Conservation (phyloP, 306 rosid genomes). For the Delonix regia region DNA sequence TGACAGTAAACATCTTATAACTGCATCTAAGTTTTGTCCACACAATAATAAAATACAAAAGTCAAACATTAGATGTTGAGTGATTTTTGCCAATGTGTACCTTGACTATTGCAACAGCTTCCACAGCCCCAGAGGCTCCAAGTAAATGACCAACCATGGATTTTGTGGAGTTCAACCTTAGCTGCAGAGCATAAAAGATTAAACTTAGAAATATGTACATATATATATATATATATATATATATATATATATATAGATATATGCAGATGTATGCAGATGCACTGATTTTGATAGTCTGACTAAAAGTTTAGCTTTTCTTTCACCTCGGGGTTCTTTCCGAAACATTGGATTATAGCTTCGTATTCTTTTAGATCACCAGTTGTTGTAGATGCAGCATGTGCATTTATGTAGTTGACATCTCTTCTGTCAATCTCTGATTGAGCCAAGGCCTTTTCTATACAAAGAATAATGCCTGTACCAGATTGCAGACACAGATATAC, state of each 20-base stretch:
- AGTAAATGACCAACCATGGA: constrained; percentile 5
- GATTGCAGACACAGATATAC: background rate
- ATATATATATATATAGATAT: no score
- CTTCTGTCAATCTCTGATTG: constrained; percentile 61
- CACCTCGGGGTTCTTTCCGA: constrained; percentile 70
- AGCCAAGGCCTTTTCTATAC: constrained; percentile 73
- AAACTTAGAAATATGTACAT: background rate
- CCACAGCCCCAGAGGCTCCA: constrained; percentile 1
- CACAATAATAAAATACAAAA: background rate
- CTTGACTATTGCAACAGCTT: background rate
- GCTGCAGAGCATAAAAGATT: background rate
- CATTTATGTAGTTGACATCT: constrained; percentile 72
- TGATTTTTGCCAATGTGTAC: background rate
- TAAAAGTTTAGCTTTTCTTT: background rate
- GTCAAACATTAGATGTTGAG: background rate
- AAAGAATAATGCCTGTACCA: constrained; percentile 59
- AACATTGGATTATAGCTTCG: constrained; percentile 65
- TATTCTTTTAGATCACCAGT: constrained; percentile 70
- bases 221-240: no score
- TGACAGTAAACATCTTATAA: background rate
- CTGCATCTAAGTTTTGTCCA: background rate
- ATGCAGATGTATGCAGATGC: no score
- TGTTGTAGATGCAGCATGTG: constrained; percentile 72
- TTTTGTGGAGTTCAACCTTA: constrained; percentile 16
- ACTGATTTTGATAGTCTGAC: background rate